These are phyloP conservation scores for Solanum neorickii DNA, from an alignment of 257 asterid species.

Conservation along the genomic window DNA sequence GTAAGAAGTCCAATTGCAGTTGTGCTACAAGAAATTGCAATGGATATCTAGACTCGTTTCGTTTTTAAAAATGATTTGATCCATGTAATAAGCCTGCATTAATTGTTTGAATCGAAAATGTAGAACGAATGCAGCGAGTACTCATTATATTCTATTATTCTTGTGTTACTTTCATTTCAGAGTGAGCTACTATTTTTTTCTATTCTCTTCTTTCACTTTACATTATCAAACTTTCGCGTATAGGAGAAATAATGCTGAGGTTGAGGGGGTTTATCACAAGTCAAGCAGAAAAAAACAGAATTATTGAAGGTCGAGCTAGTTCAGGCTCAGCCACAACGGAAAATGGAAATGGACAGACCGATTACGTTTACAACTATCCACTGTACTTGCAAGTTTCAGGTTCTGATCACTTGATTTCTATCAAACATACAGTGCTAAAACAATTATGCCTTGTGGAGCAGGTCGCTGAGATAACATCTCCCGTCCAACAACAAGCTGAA, in stretches of 20 bases:
- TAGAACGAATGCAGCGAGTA: background rate
- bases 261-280: background rate
- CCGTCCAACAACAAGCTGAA: background rate
- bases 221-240: background rate
- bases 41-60: background rate
- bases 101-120: background rate
- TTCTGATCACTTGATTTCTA: background rate
- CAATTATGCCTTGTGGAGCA: background rate
- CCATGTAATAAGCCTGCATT: background rate
- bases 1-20: conserved; percentile 29
- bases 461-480: background rate
- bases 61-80: background rate
- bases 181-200: background rate
- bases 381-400: background rate
- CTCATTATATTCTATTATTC: background rate
- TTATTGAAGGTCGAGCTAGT: background rate
- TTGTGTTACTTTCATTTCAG: background rate
- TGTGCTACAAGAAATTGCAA: background rate
- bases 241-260: background rate
- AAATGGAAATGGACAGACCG: background rate
- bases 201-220: background rate
- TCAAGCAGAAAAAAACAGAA: background rate
- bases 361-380: background rate
- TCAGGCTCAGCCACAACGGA: background rate
- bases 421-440: background rate